Evolutionary conservation across 2,329 filamentous ascomycete genomes (phyloP).

Genomic region (Aspergillus alliaceus): DNA sequence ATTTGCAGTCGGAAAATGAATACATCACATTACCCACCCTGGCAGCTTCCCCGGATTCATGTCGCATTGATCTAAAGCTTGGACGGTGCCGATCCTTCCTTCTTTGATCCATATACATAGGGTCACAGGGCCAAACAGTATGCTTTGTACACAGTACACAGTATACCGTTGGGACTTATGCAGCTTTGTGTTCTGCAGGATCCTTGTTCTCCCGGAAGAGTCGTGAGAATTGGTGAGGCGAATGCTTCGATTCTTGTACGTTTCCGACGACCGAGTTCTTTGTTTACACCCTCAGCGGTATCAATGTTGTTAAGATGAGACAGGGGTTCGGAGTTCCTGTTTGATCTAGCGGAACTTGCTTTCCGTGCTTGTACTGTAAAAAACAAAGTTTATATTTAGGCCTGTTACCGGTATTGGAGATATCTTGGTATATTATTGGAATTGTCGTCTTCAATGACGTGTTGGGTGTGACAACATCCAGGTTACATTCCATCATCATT

Average conservation of each 20-base stretch:
- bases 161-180: conserved; percentile 2
- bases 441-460: background rate
- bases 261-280: background rate
- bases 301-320: background rate
- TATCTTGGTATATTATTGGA: background rate
- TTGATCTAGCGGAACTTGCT: background rate
- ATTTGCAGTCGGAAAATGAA: background rate
- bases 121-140: conserved; percentile 3
- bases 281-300: background rate
- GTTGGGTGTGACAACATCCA: background rate
- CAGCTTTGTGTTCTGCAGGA: background rate
- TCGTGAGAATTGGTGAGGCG: background rate
- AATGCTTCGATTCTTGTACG: background rate
- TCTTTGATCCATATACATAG: background rate
- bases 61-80: conserved; percentile 14
- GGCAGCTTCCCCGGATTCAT: conserved; percentile 10
- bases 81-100: conserved; percentile 7
- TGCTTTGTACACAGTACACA: conserved; percentile 3
- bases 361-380: background rate
- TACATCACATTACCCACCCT: conserved; percentile 4
- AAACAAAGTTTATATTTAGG: background rate
- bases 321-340: background rate
- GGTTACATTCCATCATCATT: background rate
- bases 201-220: background rate
- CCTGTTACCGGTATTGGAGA: too few relatives aligned